Evolutionary conservation across 1,139 yeast genomes (phyloP).

Genomic region (Lodderomyces parapsilosis): DNA sequence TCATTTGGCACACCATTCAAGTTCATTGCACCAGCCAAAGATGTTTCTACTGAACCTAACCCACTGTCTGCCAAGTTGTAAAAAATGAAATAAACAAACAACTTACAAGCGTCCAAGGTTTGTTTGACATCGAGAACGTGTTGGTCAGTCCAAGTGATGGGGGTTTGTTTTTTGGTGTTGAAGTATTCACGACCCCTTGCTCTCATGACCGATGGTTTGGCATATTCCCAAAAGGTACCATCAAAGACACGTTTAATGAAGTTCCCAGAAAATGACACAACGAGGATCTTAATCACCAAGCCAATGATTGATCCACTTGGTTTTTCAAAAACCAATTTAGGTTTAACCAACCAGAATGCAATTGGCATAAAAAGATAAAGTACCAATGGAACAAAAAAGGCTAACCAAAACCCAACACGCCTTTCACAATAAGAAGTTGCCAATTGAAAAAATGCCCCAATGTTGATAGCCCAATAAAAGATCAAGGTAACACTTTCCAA

Average conservation of each 20-base stretch:
- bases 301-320: constrained; percentile 51
- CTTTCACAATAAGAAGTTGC: constrained; percentile 76
- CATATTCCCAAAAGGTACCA: constrained; percentile 52
- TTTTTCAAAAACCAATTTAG: constrained; percentile 35
- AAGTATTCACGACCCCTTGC: constrained; percentile 39
- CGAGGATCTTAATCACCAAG: constrained; percentile 24
- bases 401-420: constrained; percentile 75
- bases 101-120: constrained; percentile 59
- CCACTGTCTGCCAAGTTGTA: constrained; percentile 68
- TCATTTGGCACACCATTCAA: constrained; percentile 72
- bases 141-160: constrained; percentile 50
- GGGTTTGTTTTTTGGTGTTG: constrained; percentile 32
- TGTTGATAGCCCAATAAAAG: constrained; percentile 77
- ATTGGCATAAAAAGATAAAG: constrained; percentile 50
- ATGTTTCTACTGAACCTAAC: constrained; percentile 59
- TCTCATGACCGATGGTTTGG: constrained; percentile 50
- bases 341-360: constrained; percentile 38
- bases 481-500: constrained; percentile 73
- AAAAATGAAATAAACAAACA: constrained; percentile 61
- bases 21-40: constrained; percentile 67
- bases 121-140: constrained; percentile 62
- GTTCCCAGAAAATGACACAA: constrained; percentile 31
- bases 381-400: constrained; percentile 59
- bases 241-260: constrained; percentile 23
- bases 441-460: constrained; percentile 75